Evolutionary conservation across 306 rosid genomes (phyloP), one percentile per base, ranked within the genome.

Genomic region (Prunus mongolica): DNA sequence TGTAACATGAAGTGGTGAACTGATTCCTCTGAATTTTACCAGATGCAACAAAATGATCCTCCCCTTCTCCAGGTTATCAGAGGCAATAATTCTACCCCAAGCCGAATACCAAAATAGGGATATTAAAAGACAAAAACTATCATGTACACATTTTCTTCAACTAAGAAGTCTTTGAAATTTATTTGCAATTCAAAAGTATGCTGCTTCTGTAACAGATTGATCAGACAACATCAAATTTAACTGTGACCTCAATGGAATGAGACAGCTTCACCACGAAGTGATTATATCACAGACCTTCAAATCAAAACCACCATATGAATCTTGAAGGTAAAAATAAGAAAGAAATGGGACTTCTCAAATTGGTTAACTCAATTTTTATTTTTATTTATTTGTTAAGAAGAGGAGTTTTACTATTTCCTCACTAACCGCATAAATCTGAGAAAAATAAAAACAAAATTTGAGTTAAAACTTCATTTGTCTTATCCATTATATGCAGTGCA

Each of bases 171-270:
- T 41, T 19, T 3, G 25, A 65, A 34, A 2, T 65, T 18, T 8
- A 10, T 1, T 2, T 18, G 12, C 1, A 12, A 11, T 24, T 65
- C 49, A 18, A 3, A 41, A 65, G 18, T 32, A 3, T 38, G 25
- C 19, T 34, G 44, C 13, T 65, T 65, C 19, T 65, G 5, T 65
- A 65, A 65, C 4, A 4, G 24, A 65, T 65, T 9, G 15, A 65
- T 65, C 62, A 56, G 62, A 56, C 38, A 65, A 65, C 27, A 65
- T 65, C 69, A 65, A 65, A 32, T 65, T 64, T 65, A 62, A 65
- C 69, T 18, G 24, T 12, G 14, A 28, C 44, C 67, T 27, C 2
- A 27, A 14, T 15, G 45, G 22, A 62, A 27, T 15, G 67, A 28
- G 3, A 62, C 10, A 2, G 67, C 12, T 7, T 27, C 41, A 62